A percentile compares a stretch with the other conserved stretches of the same genome.
Evolutionary conservation across 2,329 filamentous ascomycete species (phyloP).

Genomic region (Colletotrichum caudatum): DNA sequence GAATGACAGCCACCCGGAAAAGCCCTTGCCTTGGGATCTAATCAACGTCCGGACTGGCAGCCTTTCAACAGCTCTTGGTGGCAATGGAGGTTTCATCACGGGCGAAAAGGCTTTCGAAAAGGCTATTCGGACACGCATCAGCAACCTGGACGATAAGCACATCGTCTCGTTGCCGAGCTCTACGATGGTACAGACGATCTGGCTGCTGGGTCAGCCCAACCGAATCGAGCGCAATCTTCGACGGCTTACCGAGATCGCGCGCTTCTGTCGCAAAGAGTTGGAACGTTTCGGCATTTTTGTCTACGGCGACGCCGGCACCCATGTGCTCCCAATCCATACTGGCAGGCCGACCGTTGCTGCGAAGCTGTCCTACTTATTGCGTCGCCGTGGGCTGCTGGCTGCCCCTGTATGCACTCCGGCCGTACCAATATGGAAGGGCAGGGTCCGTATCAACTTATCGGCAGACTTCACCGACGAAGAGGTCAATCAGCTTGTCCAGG

Average conservation of each 20-base stretch:
- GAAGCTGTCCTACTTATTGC: conserved; percentile 31
- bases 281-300: conserved; percentile 32
- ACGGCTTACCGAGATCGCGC: conserved; percentile 22
- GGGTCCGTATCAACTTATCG: conserved; percentile 41
- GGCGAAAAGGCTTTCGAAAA: conserved; percentile 24
- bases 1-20: conserved; percentile 36
- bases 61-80: conserved; percentile 38
- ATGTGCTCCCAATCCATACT: conserved; percentile 30
- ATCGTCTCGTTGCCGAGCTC: conserved; percentile 20
- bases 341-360: conserved; percentile 34
- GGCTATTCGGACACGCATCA: conserved; percentile 8
- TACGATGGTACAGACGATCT: conserved; percentile 39
- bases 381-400: conserved; percentile 28
- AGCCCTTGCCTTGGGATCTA: conserved; percentile 26
- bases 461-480: conserved; percentile 33
- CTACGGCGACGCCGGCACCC: conserved; percentile 31
- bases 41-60: conserved; percentile 42
- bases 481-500: conserved; percentile 25
- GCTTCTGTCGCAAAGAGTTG: conserved; percentile 35
- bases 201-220: conserved; percentile 35
- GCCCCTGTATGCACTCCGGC: conserved; percentile 35
- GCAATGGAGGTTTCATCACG: conserved; percentile 39
- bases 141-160: conserved; percentile 3
- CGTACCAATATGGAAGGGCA: conserved; percentile 42
- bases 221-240: conserved; percentile 19